phyloP scores from a whole-genome alignment of 2,329 filamentous ascomycete genomes.

The Aureobasidium sp. region DNA sequence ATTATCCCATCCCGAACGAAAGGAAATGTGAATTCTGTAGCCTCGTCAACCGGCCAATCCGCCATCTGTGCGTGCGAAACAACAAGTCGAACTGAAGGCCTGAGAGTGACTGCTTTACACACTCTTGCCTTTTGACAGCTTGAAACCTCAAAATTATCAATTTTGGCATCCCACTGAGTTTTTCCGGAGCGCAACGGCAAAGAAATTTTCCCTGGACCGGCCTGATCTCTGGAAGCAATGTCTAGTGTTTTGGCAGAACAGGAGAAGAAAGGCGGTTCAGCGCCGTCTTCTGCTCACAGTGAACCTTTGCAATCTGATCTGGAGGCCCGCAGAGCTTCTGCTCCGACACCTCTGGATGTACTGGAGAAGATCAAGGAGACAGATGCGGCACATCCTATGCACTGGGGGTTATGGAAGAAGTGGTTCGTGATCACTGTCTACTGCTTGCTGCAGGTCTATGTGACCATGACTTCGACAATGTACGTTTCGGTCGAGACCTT shows the following conservation, averaged over 20 bases:
- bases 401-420: constrained; percentile 9
- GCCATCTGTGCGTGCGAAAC: constrained; percentile 7
- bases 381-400: constrained; percentile 4
- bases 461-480: constrained; percentile 13
- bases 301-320: constrained; percentile 3
- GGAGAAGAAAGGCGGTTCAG: background rate
- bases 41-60: constrained; percentile 6
- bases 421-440: constrained; percentile 12
- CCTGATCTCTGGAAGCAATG: background rate
- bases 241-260: background rate
- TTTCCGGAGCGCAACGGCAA: constrained; percentile 1
- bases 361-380: constrained; percentile 5
- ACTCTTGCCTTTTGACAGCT: background rate
- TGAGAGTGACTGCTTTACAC: background rate
- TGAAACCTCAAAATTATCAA: background rate
- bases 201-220: background rate
- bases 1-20: background rate
- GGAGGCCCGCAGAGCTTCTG: background rate
- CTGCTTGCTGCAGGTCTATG: constrained; percentile 8
- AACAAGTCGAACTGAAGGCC: background rate
- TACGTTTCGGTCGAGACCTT: constrained; percentile 6
- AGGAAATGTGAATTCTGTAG: constrained; percentile 7
- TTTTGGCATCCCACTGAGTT: background rate
- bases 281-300: constrained; percentile 7
- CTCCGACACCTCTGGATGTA: constrained; percentile 1